A percentile compares a stretch with the other conserved stretches of the same genome.
These are phyloP conservation scores for Pyrenophora seminiperda DNA, from an alignment of 2,329 filamentous ascomycete genomes.

Conservation along the genomic window DNA sequence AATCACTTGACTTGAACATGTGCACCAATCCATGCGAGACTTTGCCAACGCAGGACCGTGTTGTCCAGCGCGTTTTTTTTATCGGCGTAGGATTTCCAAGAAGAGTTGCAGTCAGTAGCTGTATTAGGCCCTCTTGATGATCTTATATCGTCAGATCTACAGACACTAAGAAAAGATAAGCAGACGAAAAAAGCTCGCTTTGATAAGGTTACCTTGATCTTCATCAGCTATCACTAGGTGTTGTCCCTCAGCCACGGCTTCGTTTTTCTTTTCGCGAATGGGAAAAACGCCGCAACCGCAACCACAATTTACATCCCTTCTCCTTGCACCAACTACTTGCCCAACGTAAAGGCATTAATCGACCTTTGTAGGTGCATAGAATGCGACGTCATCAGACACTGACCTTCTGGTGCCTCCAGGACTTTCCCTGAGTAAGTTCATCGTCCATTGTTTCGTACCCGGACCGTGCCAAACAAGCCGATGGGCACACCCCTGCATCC, in stretches of 20 bases:
- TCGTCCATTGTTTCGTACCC: background rate
- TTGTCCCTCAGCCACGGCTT: background rate
- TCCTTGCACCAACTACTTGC: too few relatives aligned
- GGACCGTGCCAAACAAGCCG: background rate
- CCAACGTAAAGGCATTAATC: too few relatives aligned
- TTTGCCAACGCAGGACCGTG: too few relatives aligned
- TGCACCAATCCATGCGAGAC: too few relatives aligned
- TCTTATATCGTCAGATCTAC: too few relatives aligned
- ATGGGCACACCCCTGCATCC: conserved; percentile 2
- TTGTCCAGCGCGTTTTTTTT: too few relatives aligned
- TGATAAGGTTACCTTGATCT: background rate
- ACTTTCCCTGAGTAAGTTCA: background rate
- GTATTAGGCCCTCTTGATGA: background rate
- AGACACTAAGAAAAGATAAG: background rate
- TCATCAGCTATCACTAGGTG: background rate
- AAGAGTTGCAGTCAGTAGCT: too few relatives aligned
- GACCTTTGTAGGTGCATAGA: too few relatives aligned
- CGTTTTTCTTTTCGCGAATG: background rate
- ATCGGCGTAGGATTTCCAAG: too few relatives aligned
- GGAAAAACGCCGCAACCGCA: background rate
- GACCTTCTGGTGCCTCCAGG: background rate
- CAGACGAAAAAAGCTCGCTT: background rate
- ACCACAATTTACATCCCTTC: background rate
- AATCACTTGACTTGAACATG: too few relatives aligned
- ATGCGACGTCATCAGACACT: too few relatives aligned